Evolutionary conservation across 2,329 filamentous ascomycete species (phyloP).

Genomic region (Cyphellophora europaea): DNA sequence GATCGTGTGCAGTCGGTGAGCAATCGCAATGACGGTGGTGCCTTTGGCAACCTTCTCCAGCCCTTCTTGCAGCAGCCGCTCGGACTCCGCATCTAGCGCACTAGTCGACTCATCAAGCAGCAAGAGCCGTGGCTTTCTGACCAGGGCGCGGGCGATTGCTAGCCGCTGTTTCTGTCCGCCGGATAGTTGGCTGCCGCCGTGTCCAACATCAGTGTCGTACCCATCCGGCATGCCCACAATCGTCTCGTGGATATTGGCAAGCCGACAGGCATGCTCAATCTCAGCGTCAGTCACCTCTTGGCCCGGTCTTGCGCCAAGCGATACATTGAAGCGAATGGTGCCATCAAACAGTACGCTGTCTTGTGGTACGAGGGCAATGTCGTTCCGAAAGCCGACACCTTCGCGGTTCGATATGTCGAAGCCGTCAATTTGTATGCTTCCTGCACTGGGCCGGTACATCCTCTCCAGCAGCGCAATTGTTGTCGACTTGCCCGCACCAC

Average conservation of each 20-base stretch:
- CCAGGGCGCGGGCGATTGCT: slow-evolving; percentile 48
- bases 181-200: slow-evolving; percentile 44
- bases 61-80: slow-evolving; percentile 36
- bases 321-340: slow-evolving; percentile 78
- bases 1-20: slow-evolving; percentile 32
- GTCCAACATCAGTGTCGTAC: slow-evolving; percentile 44
- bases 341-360: slow-evolving; percentile 91
- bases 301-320: slow-evolving; percentile 56
- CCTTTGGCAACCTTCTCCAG: slow-evolving; percentile 24
- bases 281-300: slow-evolving; percentile 59
- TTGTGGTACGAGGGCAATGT: slow-evolving; percentile 80
- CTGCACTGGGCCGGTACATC: slow-evolving; percentile 80
- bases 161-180: slow-evolving; percentile 52
- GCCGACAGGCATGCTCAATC: slow-evolving; percentile 64
- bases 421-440: slow-evolving; percentile 71
- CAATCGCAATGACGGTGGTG: slow-evolving; percentile 31
- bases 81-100: slow-evolving; percentile 47
- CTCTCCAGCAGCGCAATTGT: slow-evolving; percentile 84
- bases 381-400: slow-evolving; percentile 74
- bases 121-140: slow-evolving; percentile 44
- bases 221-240: slow-evolving; percentile 38
- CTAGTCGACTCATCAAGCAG: slow-evolving; percentile 55
- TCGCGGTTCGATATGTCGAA: slow-evolving; percentile 63
- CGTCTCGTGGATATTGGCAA: slow-evolving; percentile 43
- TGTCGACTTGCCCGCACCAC: slow-evolving; percentile 86